Evolutionary conservation across 768 basidiomycete species (phyloP).

Genomic region (Auriscalpium orientale): DNA sequence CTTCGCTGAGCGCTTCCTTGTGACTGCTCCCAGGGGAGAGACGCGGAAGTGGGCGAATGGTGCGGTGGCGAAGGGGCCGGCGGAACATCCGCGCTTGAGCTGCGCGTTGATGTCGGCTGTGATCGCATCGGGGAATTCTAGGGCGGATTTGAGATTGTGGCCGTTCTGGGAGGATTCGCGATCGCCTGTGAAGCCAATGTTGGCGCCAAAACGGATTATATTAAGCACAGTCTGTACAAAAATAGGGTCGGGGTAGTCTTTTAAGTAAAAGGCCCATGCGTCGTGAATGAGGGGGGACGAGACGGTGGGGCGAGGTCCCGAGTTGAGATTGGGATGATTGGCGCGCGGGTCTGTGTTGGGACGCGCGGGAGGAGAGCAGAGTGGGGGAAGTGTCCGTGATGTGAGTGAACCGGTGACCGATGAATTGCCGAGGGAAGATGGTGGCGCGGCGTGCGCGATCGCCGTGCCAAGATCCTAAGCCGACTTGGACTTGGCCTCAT

Average conservation of each 20-base stretch:
- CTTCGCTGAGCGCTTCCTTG: constrained; percentile 14
- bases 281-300: constrained; percentile 1
- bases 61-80: constrained; percentile 14
- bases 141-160: constrained; percentile 12
- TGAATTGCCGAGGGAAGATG: too few species aligned
- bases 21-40: constrained; percentile 17
- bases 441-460: background rate
- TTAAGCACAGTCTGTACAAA: constrained; percentile 11
- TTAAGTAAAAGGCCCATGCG: constrained; percentile 9
- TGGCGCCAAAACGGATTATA: constrained; percentile 9
- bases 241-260: constrained; percentile 7
- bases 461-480: background rate
- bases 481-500: background rate
- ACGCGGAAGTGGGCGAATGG: constrained; percentile 15
- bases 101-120: constrained; percentile 8
- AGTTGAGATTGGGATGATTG: constrained; percentile 3
- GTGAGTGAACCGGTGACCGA: background rate
- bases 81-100: constrained; percentile 5
- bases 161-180: constrained; percentile 7
- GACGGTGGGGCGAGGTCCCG: background rate
- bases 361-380: constrained; percentile 1
- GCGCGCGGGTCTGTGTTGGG: constrained; percentile 12
- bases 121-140: constrained; percentile 5
- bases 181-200: background rate
- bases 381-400: background rate